Base-by-base conservation (phyloP, 169 alveolate species). In the Plasmodium vinckei region DNA sequence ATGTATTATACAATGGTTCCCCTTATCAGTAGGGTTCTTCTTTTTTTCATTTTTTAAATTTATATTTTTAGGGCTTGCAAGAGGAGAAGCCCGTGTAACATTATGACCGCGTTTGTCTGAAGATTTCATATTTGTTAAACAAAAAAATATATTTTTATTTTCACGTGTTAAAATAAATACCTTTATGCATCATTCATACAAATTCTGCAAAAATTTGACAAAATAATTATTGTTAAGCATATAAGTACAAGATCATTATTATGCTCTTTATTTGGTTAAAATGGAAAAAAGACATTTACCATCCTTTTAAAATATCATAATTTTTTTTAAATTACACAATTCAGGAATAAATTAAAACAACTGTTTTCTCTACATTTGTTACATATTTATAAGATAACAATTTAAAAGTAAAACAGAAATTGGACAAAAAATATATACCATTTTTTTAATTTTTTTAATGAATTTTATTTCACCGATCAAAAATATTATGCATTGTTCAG, bases 11-110 rank as follows among this genome's bases (percentile, higher is more conserved):
- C 19, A 68, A 4, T 53, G 17, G 23, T 25, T 73, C 19, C 51
- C 68, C 6, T 39, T 33, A 9, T 44, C 54, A 17, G 25, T 44
- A 5, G 19, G 23, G n/a, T 19, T 33, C 25, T 25, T 67, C 42
- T 33, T 33, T 68, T 21, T 47, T 51, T 54, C 61, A 57, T 73
- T 44, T 60, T n/a, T 9, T 17, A 21, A 19, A 21, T 44, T 39
- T 10, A n/a, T 73, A 12, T 64, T 61, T 54, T 77, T 77, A 27
- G 75, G 23, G 56, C 25, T 17, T 23, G 65, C 21, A 49, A 57
- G 13, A 12, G 68, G 25, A 9, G 67, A 64, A 23, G 46, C 27
- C 51, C 63, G 49, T n/a, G 33, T 59, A 13, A 12, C 39, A 46
- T 27, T 23, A 51, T 19, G 54, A 27, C 59, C 60, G 1, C 49